Base-by-base conservation (phyloP, 352 stramenopile species). In the Phytopythium cucurbitacearum region DNA sequence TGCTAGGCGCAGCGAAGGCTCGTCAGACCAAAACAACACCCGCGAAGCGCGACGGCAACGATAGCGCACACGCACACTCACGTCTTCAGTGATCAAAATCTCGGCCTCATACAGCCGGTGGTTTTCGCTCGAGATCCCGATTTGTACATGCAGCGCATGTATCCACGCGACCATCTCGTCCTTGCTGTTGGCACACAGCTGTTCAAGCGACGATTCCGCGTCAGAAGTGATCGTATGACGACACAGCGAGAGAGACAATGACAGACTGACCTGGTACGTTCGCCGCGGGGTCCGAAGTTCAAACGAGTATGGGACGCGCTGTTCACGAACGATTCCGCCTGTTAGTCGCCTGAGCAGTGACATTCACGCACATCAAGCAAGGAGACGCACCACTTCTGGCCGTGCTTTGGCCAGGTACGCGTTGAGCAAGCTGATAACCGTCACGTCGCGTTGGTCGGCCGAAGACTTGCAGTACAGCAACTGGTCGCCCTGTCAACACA, bases 401-500 rank as follows among this genome's bases (percentile, higher is more conserved):
- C 82, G 76, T 4, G 79, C 76, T 51, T 91, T 94, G 3, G 80
- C 76, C 7, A 94, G 73, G 37, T 83, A 79, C 43, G 81, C 68
- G 33, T 82, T 84, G 7, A 94, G 62, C 36, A 94, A 67, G 63
- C 81, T 89, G 51, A 94, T 89, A 2, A 75, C 70, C 5, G 81
- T 92, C 33, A 94, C 80, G 15, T 94, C 84, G 32, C 82, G 79
- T 56, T 90, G 84, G 54, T 94, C 88, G 28, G 75, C 74, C 35
- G 85, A 79, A 1, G 79, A 89, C 57, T 94, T 94, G 64, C 84
- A 92, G 57, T 94, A 94, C 41, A 90, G 51, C 2, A 94, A 63
- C 49, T 94, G 83, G 49, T 94, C 81, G 46, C 85, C 81, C 69
- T 82, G 52, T 15, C 37, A 16, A 38, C 2, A 34, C 21, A 11